Conservation (phyloP, 345 rosid species). For the Odontarrhena argentea region DNA sequence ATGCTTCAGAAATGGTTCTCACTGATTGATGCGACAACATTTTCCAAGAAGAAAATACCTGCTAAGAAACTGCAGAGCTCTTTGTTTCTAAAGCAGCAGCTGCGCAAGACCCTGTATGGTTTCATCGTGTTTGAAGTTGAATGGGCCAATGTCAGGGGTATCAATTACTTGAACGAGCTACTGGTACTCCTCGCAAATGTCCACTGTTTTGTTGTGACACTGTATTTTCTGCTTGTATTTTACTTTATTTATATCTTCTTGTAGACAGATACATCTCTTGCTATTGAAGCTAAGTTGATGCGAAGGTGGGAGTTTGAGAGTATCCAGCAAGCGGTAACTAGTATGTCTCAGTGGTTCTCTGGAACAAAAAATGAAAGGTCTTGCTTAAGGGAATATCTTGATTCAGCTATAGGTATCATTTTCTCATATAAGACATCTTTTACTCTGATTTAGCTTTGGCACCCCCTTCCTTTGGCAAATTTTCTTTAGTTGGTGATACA, state of each 20-base stretch:
- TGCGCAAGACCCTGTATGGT: slow-evolving; percentile 81
- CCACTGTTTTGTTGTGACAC: slow-evolving; percentile 3
- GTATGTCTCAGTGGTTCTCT: slow-evolving; percentile 77
- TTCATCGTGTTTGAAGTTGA: slow-evolving; percentile 90
- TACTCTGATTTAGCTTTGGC: slow-evolving; percentile 8
- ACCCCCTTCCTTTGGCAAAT: background rate
- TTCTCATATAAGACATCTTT: background rate
- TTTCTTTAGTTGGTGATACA: background rate
- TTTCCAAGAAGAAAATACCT: slow-evolving; percentile 65
- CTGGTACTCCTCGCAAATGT: slow-evolving; percentile 58
- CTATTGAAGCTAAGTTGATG: slow-evolving; percentile 87
- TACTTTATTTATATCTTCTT: slow-evolving; percentile 38
- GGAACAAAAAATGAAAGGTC: slow-evolving; percentile 61
- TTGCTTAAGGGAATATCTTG: slow-evolving; percentile 60
- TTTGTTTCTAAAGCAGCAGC: slow-evolving; percentile 60
- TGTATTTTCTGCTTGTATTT: slow-evolving; percentile 29
- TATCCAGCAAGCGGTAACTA: slow-evolving; percentile 67
- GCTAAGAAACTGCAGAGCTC: slow-evolving; percentile 69
- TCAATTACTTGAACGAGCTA: slow-evolving; percentile 89
- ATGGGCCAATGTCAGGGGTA: slow-evolving; percentile 82
- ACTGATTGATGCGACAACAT: slow-evolving; percentile 58
- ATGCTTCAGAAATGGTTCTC: slow-evolving; percentile 68
- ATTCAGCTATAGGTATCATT: slow-evolving; percentile 55
- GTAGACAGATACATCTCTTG: slow-evolving; percentile 95
- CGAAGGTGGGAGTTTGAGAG: slow-evolving; percentile 98